Conservation (phyloP, 768 basidiomycete genomes). For the Butyriboletus loyo region DNA sequence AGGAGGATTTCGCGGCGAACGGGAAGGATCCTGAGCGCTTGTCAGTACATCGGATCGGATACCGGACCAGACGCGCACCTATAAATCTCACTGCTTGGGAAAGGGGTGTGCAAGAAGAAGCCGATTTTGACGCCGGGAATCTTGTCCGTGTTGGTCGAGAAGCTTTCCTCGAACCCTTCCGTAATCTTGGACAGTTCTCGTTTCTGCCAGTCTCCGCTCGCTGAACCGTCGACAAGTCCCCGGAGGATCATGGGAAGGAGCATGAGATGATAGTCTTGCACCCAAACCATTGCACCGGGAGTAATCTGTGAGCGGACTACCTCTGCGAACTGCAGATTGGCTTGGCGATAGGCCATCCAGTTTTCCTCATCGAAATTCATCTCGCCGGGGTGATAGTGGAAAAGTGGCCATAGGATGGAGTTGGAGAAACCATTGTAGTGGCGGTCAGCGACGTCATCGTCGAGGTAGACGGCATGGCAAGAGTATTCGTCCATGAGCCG, state of each 20-base stretch:
- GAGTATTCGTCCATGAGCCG: constrained; percentile 93
- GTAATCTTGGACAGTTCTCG: constrained; percentile 66
- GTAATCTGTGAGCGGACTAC: constrained; percentile 75
- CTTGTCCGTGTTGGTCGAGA: constrained; percentile 35
- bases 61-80: constrained; percentile 50
- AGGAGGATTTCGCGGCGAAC: constrained; percentile 97
- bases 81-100: constrained; percentile 97
- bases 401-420: constrained; percentile 98
- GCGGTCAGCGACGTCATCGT: constrained; percentile 96
- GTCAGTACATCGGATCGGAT: constrained; percentile 9
- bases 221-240: constrained; percentile 73
- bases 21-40: constrained; percentile 73
- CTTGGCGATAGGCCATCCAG: constrained; percentile 97
- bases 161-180: constrained; percentile 60
- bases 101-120: constrained; percentile 98
- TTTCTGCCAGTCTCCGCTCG: constrained; percentile 52
- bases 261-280: constrained; percentile 98
- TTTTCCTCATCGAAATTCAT: constrained; percentile 99
- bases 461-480: constrained; percentile 96
- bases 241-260: constrained; percentile 95
- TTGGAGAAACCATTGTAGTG: constrained; percentile 99
- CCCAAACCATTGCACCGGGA: constrained; percentile 96
- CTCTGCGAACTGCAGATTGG: constrained; percentile 93
- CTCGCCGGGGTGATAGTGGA: constrained; percentile 99
- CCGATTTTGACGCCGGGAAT: constrained; percentile 86